Percentiles rank a stretch among this genome's conserved stretches.
Evolutionary conservation across 2,329 filamentous ascomycete genomes (phyloP).

Genomic region (Monosporascus sp.): DNA sequence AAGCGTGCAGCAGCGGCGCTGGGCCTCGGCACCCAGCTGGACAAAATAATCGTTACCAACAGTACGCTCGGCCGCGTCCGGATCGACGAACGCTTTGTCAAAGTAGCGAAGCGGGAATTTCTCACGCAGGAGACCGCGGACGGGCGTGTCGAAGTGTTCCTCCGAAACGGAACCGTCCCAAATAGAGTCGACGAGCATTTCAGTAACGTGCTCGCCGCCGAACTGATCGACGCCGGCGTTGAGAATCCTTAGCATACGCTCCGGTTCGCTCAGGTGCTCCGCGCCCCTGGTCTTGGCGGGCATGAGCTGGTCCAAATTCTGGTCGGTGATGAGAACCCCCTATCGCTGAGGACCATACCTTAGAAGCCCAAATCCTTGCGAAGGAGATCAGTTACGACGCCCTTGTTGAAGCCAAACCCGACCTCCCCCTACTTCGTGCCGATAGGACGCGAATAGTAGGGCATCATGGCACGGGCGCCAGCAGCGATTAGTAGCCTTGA

Average conservation of each 20-base stretch:
- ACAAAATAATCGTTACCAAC: conserved; percentile 41
- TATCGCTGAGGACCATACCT: conserved; percentile 47
- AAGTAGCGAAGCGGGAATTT: conserved; percentile 49
- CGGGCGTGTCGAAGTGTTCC: conserved; percentile 38
- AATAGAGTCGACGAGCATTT: conserved; percentile 44
- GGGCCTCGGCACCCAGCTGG: conserved; percentile 30
- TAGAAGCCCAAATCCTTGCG: conserved; percentile 42
- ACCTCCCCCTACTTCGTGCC: conserved; percentile 41
- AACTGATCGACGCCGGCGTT: conserved; percentile 49
- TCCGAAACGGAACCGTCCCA: conserved; percentile 35
- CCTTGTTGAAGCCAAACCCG: conserved; percentile 47
- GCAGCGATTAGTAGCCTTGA: conserved; percentile 45
- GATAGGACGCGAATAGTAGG: conserved; percentile 44
- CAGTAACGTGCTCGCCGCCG: conserved; percentile 42
- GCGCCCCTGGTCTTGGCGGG: conserved; percentile 46
- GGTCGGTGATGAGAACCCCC: conserved; percentile 46
- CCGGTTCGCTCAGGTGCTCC: conserved; percentile 36
- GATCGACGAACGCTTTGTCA: conserved; percentile 45
- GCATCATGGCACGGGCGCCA: conserved; percentile 47
- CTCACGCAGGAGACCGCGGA: conserved; percentile 40
- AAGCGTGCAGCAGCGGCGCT: conserved; percentile 18
- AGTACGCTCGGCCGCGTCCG: conserved; percentile 32
- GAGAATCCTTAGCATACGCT: conserved; percentile 38
- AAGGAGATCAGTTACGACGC: conserved; percentile 44
- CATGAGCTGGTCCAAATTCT: conserved; percentile 33